Evolutionary conservation across 73 alveolate genomes (phyloP).

Genomic region (Paraurostyla sp.): DNA sequence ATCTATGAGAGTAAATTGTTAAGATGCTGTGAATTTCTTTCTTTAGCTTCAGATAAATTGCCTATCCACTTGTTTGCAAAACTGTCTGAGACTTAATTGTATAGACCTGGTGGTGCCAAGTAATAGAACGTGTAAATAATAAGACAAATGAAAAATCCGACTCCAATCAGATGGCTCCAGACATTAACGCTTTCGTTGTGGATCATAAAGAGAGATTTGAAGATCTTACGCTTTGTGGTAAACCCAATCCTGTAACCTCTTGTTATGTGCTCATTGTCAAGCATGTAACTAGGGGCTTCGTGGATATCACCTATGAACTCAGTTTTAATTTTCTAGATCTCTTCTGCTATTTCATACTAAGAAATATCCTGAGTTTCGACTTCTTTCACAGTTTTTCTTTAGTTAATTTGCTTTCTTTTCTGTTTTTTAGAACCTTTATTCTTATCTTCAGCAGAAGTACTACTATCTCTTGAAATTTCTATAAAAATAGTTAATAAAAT

Average conservation of each 20-base stretch:
- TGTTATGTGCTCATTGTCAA: slow-evolving; percentile 85
- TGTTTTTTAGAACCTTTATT: no score
- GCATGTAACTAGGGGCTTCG: slow-evolving; percentile 74
- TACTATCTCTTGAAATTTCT: no score
- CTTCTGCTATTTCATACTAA: no score
- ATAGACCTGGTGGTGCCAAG: slow-evolving; percentile 26
- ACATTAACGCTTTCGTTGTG: slow-evolving; percentile 94
- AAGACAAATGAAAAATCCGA: slow-evolving; percentile 68
- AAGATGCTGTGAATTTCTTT: no score
- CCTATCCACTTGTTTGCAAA: background rate
- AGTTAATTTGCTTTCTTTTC: no score
- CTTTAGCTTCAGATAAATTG: no score
- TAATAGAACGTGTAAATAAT: slow-evolving; percentile 65
- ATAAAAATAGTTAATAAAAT: no score
- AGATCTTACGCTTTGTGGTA: slow-evolving; percentile 59
- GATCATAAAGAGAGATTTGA: slow-evolving; percentile 81
- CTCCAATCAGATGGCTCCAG: slow-evolving; percentile 92
- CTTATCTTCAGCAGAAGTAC: no score
- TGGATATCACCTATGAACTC: slow-evolving; percentile 74
- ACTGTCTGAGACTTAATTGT: background rate
- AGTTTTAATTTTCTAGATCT: background rate
- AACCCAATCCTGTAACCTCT: slow-evolving; percentile 92
- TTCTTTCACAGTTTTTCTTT: no score
- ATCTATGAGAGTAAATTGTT: no score
- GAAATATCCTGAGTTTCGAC: no score